These are phyloP conservation scores for Acaromyces ingoldii DNA, from an alignment of 1,284 basidiomycete genomes.

Conservation along the genomic window DNA sequence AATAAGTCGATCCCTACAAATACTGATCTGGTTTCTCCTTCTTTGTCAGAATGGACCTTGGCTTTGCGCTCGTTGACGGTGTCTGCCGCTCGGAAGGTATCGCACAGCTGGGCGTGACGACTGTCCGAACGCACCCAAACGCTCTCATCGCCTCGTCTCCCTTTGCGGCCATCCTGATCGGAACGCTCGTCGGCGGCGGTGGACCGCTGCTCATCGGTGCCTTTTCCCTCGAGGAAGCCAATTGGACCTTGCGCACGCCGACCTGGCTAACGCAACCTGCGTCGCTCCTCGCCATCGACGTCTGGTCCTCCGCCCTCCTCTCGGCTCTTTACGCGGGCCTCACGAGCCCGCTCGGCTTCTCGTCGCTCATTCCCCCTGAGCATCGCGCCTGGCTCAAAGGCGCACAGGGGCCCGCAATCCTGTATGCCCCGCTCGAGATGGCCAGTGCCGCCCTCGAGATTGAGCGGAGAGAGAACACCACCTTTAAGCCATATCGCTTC, in stretches of 20 bases:
- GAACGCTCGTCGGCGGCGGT: constrained; percentile 31
- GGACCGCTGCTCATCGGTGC: constrained; percentile 32
- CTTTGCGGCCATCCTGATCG: constrained; percentile 26
- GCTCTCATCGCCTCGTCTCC: constrained; percentile 7
- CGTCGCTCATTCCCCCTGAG: background rate
- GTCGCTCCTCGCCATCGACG: constrained; percentile 21
- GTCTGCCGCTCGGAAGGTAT: constrained; percentile 37
- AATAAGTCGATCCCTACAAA: background rate
- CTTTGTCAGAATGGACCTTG: constrained; percentile 16
- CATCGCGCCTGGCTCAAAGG: background rate
- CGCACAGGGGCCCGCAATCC: background rate
- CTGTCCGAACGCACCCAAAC: constrained; percentile 8
- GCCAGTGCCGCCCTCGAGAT: too few species aligned
- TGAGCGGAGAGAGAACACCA: too few species aligned
- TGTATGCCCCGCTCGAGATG: too few species aligned
- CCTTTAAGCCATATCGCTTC: too few species aligned
- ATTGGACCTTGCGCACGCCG: constrained; percentile 30
- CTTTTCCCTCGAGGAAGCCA: constrained; percentile 25
- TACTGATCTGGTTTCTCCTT: too few species aligned
- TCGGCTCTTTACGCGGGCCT: constrained; percentile 16
- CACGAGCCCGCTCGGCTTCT: background rate
- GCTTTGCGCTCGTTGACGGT: constrained; percentile 27
- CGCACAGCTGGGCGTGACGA: constrained; percentile 25
- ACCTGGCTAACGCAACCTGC: constrained; percentile 23
- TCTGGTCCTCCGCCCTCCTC: constrained; percentile 17